These are phyloP conservation scores for Penicillium olsonii DNA, from an alignment of 2,329 filamentous ascomycete genomes.

Conservation along the genomic window DNA sequence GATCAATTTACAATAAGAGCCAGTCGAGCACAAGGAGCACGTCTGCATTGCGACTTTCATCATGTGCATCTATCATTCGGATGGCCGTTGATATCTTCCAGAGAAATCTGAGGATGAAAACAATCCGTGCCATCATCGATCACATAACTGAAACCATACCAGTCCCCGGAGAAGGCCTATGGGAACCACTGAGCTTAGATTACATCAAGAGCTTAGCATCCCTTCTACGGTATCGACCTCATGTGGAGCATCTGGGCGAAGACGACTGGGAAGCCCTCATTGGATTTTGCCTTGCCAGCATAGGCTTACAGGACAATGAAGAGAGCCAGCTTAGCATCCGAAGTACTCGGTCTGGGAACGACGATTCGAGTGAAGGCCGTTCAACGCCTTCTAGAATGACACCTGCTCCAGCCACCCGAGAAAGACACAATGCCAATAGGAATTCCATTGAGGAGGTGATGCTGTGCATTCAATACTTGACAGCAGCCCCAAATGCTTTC, in stretches of 20 bases:
- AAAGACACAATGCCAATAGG: slow-evolving; percentile 31
- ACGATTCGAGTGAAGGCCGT: slow-evolving; percentile 28
- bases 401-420: slow-evolving; percentile 27
- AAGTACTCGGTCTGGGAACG: slow-evolving; percentile 28
- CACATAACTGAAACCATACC: slow-evolving; percentile 78
- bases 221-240: slow-evolving; percentile 71
- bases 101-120: slow-evolving; percentile 70
- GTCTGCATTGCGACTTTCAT: slow-evolving; percentile 61
- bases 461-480: slow-evolving; percentile 65
- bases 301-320: slow-evolving; percentile 42
- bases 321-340: slow-evolving; percentile 33
- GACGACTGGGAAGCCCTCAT: slow-evolving; percentile 69
- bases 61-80: slow-evolving; percentile 71
- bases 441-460: slow-evolving; percentile 58
- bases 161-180: slow-evolving; percentile 61
- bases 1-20: slow-evolving; percentile 61
- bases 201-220: slow-evolving; percentile 75
- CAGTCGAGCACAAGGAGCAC: slow-evolving; percentile 54
- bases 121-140: slow-evolving; percentile 74
- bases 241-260: slow-evolving; percentile 74
- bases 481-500: slow-evolving; percentile 68
- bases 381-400: slow-evolving; percentile 34
- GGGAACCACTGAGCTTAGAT: slow-evolving; percentile 70
- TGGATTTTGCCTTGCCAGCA: slow-evolving; percentile 68
- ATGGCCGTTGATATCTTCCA: slow-evolving; percentile 70